Base-by-base conservation (phyloP, 148 eudicot genomes). In the Cornus florida region DNA sequence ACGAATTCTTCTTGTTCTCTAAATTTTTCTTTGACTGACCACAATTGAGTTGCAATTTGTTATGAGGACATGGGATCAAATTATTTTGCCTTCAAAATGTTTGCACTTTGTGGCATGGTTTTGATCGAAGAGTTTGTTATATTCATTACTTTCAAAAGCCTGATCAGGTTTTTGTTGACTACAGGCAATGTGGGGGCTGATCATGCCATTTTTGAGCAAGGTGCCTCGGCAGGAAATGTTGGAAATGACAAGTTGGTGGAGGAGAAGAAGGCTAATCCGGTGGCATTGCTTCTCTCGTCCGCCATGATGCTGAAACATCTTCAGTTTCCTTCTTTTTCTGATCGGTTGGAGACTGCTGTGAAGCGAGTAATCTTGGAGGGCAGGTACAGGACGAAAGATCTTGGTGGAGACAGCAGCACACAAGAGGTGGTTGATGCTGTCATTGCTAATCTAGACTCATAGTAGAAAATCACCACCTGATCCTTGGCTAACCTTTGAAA, bases 241-340 rank as follows among this genome's bases (percentile, higher is more conserved):
- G 97, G 97, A 56, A 93, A 91, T 80, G 65, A 67, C 70, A 86
- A 87, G 14, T n/a, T 93, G 75, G 78, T 93, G 39, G 86, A 86
- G 76, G 76, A 89, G 82, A 91, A 90, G 86, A 91, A 83, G 82
- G 97, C 95, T 39, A 93, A 93, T 74, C 97, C 97, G 7, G 90
- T 91, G 17, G 97, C 97, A 74, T 73, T 93, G 78, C 88, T 93
- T 39, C 91, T 91, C 13, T 91, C 95, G 16, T 90, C 97, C 9
- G 95, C 90, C 64, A 93, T 91, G 95, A 91, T 93, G 97, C 83
- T 93, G 75, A 87, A 93, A 84, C 97, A 93, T 83, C 88, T 93
- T 56, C 93, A 90, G 78, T 90, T 93, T 72, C 95, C 95, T 35
- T 85, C 93, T 3, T 90, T 89, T 73, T 95, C 97, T 43, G 95